Evolutionary conservation across 805 yeast species (phyloP).

Genomic region (Torulaspora franciscae): DNA sequence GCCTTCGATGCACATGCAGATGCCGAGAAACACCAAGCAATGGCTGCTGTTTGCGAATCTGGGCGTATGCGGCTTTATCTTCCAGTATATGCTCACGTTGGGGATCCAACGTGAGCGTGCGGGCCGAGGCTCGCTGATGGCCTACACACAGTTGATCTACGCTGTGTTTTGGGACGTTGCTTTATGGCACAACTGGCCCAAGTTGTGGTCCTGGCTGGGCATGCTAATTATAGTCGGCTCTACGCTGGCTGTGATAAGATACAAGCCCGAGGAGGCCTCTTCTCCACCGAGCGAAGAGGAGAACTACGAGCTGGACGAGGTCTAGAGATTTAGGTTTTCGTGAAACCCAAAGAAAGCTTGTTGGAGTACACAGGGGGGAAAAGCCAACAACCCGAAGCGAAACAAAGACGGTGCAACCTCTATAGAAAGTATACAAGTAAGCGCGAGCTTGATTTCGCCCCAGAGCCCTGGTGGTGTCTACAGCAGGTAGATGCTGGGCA

Average conservation of each 20-base stretch:
- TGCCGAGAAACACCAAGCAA: constrained; percentile 58
- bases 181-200: constrained; percentile 72
- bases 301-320: constrained; percentile 7
- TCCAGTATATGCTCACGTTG: constrained; percentile 73
- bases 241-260: constrained; percentile 55
- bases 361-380: neutral
- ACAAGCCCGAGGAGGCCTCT: constrained; percentile 38
- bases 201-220: constrained; percentile 62
- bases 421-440: neutral
- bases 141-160: constrained; percentile 71
- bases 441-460: neutral
- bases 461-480: neutral
- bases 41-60: constrained; percentile 59
- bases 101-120: constrained; percentile 82
- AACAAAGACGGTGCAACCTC: neutral
- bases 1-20: constrained; percentile 55
- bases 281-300: constrained; percentile 7
- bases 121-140: constrained; percentile 67
- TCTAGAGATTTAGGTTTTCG: neutral
- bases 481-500: constrained; percentile 1
- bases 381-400: neutral
- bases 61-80: constrained; percentile 75
- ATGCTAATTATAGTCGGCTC: constrained; percentile 60
- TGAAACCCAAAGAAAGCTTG: neutral
- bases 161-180: constrained; percentile 71